Evolutionary conservation across 2,329 filamentous ascomycete genomes (phyloP), one percentile per base, ranked within the genome.

Genomic region (Gnomoniopsis sp.): DNA sequence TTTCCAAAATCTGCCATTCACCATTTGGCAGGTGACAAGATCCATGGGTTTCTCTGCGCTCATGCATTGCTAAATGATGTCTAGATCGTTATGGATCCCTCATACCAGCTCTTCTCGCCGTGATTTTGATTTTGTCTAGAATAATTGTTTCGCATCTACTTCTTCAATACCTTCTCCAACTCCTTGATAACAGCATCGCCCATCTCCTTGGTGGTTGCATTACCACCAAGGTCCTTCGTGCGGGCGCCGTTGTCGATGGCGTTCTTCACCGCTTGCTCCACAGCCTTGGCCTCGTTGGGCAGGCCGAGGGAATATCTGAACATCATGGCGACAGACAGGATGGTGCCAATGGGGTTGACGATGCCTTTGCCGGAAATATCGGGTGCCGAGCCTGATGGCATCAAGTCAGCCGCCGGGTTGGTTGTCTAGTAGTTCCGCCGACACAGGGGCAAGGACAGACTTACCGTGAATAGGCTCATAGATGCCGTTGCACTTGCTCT

Each of bases 381-480:
- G 30, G 93, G 93, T 21, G 93, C 93, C 49, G 90, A 95, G 41
- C 91, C 89, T 90, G 53, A 49, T 34, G 10, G 21, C 59, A 36
- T 46, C 55, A 10, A 46, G 33, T 59, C 38, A 59, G 57, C 26
- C 21, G 7, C 17, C 26, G 4, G 38, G 7, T 34, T 7, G 22
- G 6, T n/a, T 8, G 15, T 36, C n/a, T 19, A 21, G 26, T 19
- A 36, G 36, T 36, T 11, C 2, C 26, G 23, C 2, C 22, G 21
- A 26, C 22, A 48, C 14, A 22, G 12, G 46, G 6, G 30, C n/a
- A 21, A 50, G 8, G 17, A 46, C 19, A 30, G 49, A 69, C 77
- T 61, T 79, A 91, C 91, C 93, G 74, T 99, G 93, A 68, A 99
- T 98, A 26, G 93, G 93, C 82, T 98, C 93, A 73, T 96, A 99